These are phyloP conservation scores for Fusarium anthophilum DNA, from an alignment of 2,329 filamentous ascomycete species.

Conservation along the genomic window DNA sequence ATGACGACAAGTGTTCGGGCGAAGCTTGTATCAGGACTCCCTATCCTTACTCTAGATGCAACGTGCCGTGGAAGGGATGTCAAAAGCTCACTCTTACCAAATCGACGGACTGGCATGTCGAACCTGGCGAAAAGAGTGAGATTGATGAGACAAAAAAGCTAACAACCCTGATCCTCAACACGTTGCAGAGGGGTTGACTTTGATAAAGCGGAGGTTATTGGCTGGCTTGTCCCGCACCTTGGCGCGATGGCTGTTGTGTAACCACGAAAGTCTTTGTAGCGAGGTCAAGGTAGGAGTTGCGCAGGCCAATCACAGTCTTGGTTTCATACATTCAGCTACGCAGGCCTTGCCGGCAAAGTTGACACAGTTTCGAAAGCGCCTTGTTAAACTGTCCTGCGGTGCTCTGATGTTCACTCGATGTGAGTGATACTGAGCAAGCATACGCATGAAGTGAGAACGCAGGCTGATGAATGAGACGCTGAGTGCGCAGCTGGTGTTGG, in stretches of 20 bases:
- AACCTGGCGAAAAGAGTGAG: constrained; percentile 13
- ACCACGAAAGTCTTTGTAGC: constrained; percentile 18
- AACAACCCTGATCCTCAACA: constrained; percentile 21
- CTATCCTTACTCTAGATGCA: neutral
- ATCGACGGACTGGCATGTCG: neutral
- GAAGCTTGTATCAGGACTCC: neutral
- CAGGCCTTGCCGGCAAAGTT: constrained; percentile 23
- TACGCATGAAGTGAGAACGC: neutral
- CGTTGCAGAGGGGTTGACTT: constrained; percentile 19
- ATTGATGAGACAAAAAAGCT: constrained; percentile 32
- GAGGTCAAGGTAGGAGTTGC: constrained; percentile 13
- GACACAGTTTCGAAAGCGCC: constrained; percentile 32
- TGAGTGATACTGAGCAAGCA: constrained; percentile 26
- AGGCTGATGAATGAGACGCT: neutral
- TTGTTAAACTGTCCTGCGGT: constrained; percentile 21
- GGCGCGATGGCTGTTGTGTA: constrained; percentile 33
- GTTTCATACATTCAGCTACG: constrained; percentile 20
- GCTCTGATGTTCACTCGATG: constrained; percentile 9
- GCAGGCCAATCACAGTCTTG: constrained; percentile 25
- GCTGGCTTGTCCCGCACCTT: constrained; percentile 17
- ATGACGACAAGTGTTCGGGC: neutral
- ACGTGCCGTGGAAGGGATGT: neutral
- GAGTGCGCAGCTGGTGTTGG: neutral
- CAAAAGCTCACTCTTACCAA: neutral
- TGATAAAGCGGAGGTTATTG: constrained; percentile 12